Evolutionary conservation across 495 filamentous ascomycete genomes (phyloP).

Genomic region (Penicillium diatomitis): DNA sequence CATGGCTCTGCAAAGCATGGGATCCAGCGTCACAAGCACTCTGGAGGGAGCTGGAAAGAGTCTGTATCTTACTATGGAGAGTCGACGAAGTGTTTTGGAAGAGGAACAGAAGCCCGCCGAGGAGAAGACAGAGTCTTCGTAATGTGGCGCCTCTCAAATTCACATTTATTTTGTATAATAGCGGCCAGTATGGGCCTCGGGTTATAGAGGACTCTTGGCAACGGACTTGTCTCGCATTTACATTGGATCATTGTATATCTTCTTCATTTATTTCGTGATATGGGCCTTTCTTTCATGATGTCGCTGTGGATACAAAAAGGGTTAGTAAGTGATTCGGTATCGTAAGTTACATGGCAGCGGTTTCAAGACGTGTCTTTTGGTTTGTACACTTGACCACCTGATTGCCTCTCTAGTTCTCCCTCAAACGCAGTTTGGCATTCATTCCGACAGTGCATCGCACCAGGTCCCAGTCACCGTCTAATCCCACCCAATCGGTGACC

Average conservation of each 20-base stretch:
- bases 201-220: conserved; percentile 8
- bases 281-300: too few relatives aligned
- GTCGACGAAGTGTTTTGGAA: conserved; percentile 64
- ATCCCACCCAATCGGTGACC: conserved; percentile 88
- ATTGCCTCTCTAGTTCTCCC: conserved; percentile 10
- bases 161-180: conserved; percentile 33
- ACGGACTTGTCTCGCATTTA: neutral
- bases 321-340: too few relatives aligned
- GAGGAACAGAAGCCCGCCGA: conserved; percentile 48
- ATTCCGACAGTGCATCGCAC: conserved; percentile 82
- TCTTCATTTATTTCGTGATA: too few relatives aligned
- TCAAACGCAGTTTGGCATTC: conserved; percentile 68
- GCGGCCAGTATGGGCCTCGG: conserved; percentile 14
- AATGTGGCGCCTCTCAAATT: conserved; percentile 4
- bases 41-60: conserved; percentile 71
- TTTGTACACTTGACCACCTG: too few relatives aligned
- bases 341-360: too few relatives aligned
- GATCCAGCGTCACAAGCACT: conserved; percentile 58
- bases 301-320: too few relatives aligned
- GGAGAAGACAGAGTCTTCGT: conserved; percentile 32
- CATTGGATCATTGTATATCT: conserved; percentile 16
- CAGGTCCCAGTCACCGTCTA: conserved; percentile 87
- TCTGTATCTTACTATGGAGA: conserved; percentile 77
- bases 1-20: conserved; percentile 62
- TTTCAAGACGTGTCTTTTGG: too few relatives aligned